Conservation (phyloP, 148 eudicot species). For the Heliosperma pusillum region DNA sequence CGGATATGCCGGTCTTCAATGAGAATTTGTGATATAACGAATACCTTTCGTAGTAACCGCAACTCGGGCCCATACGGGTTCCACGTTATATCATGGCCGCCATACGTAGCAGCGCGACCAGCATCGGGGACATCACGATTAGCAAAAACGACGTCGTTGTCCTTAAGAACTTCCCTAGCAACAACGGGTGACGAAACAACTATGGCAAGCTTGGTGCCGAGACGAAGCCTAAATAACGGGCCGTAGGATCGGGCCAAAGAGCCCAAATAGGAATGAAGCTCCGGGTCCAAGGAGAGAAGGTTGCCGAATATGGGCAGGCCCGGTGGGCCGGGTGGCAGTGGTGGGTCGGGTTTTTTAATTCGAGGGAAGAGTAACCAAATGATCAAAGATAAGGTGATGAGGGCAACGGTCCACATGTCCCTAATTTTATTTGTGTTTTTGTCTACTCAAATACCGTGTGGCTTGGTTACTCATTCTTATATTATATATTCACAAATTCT, state of each 20-base stretch:
- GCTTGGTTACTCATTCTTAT: too few relatives aligned
- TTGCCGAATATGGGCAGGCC: slow-evolving; percentile 59
- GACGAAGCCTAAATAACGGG: slow-evolving; percentile 48
- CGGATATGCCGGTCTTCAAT: too few relatives aligned
- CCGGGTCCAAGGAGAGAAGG: slow-evolving; percentile 57
- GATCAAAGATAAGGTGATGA: slow-evolving; percentile 4
- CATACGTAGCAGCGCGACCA: slow-evolving; percentile 36
- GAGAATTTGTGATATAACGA: too few relatives aligned
- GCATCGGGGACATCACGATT: slow-evolving; percentile 65
- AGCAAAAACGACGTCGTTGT: slow-evolving; percentile 57
- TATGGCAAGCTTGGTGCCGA: slow-evolving; percentile 46
- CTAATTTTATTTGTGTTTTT: too few relatives aligned
- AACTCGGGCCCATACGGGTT: slow-evolving; percentile 58
- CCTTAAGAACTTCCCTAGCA: slow-evolving; percentile 56
- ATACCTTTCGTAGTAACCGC: slow-evolving; percentile 54
- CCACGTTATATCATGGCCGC: slow-evolving; percentile 59
- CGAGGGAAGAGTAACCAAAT: background rate
- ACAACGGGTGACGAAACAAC: slow-evolving; percentile 44
- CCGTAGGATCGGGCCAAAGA: slow-evolving; percentile 46
- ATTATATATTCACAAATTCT: too few relatives aligned
- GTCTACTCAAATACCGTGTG: too few relatives aligned
- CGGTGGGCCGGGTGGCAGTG: slow-evolving; percentile 53
- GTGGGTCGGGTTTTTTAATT: slow-evolving; percentile 8
- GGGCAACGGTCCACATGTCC: slow-evolving; percentile 6
- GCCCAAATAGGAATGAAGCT: slow-evolving; percentile 60